phyloP scores from a whole-genome alignment of 2,329 filamentous ascomycete species.

The Aspergillus sp. region DNA sequence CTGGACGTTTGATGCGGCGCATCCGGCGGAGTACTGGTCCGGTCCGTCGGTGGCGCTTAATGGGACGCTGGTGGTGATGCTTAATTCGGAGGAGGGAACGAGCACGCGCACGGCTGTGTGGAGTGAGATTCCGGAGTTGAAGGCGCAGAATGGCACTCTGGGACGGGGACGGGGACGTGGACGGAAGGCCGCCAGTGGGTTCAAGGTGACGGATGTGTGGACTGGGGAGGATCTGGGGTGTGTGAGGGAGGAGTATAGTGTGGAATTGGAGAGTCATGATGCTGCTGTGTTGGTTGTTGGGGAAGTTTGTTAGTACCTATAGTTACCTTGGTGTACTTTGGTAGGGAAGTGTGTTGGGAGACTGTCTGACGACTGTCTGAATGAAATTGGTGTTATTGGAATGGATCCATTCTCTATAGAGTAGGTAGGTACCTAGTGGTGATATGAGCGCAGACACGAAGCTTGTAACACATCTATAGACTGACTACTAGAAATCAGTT shows the following conservation, averaged over 20 bases:
- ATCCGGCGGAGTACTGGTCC: constrained; percentile 38
- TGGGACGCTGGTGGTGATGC: constrained; percentile 31
- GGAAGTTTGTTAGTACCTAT: constrained; percentile 2
- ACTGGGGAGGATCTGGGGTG: constrained; percentile 30
- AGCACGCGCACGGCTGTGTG: constrained; percentile 25
- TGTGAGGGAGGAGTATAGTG: constrained; percentile 21
- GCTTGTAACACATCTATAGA: too few species aligned
- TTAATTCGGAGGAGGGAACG: constrained; percentile 25
- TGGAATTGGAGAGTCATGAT: constrained; percentile 28
- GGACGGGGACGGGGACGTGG: not conserved
- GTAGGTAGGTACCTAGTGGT: too few species aligned
- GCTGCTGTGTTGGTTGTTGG: constrained; percentile 28
- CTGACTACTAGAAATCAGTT: too few species aligned
- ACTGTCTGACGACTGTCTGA: too few species aligned
- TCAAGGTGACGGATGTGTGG: constrained; percentile 28
- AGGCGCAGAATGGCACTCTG: not conserved
- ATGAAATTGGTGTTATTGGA: too few species aligned
- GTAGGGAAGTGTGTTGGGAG: too few species aligned
- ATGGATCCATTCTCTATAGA: too few species aligned
- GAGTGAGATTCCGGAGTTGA: constrained; percentile 30
- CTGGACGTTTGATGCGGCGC: constrained; percentile 31
- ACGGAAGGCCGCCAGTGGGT: constrained; percentile 7
- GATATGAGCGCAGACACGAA: too few species aligned
- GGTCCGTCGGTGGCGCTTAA: constrained; percentile 26
- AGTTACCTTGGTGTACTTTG: not conserved